Evolutionary conservation across 257 asterid genomes (phyloP), one percentile per base, ranked within the genome.

Genomic region (Linderniella brevidens): DNA sequence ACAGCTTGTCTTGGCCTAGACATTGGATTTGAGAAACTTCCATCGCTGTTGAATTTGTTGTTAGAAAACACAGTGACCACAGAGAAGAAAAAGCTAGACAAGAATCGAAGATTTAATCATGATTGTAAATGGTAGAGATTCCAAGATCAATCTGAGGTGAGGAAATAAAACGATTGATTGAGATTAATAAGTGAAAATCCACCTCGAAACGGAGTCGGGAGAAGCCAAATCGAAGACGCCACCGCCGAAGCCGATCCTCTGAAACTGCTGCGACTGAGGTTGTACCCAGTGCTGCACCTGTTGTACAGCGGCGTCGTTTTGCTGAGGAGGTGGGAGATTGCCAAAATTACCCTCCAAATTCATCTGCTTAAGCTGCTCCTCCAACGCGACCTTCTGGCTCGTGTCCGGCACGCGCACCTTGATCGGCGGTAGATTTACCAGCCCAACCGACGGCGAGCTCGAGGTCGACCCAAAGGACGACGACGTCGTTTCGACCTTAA

Each of bases 141-240:
- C n/a, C n/a, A n/a, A n/a, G n/a, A n/a, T n/a, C n/a, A n/a, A n/a
- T n/a, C n/a, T n/a, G n/a, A n/a, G n/a, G n/a, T n/a, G n/a, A n/a
- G n/a, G n/a, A n/a, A n/a, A n/a, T n/a, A n/a, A n/a, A n/a, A n/a
- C n/a, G n/a, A n/a, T n/a, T n/a, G n/a, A n/a, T n/a, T n/a, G n/a
- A n/a, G n/a, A n/a, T n/a, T n/a, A n/a, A n/a, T n/a, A n/a, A n/a
- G n/a, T 25, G 32, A 2, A 25, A 25, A 25, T 25, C 6, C 70
- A 86, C 97, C 97, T 86, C 36, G 94, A 77, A 55, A 73, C 80
- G 42, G 93, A 79, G 65, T 75, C 86, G 48, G 87, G 87, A 32
- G 97, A 79, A 43, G 79, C 66, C 64, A 74, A 59, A 50, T 86
- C 94, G 54, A 56, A 57, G 8, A 48, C 66, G 32, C 63, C 41